Percentiles rank a stretch among this genome's conserved stretches.
These are phyloP conservation scores for Debaryomyces nepalensis DNA, from an alignment of 1,139 yeast genomes.

Conservation along the genomic window DNA sequence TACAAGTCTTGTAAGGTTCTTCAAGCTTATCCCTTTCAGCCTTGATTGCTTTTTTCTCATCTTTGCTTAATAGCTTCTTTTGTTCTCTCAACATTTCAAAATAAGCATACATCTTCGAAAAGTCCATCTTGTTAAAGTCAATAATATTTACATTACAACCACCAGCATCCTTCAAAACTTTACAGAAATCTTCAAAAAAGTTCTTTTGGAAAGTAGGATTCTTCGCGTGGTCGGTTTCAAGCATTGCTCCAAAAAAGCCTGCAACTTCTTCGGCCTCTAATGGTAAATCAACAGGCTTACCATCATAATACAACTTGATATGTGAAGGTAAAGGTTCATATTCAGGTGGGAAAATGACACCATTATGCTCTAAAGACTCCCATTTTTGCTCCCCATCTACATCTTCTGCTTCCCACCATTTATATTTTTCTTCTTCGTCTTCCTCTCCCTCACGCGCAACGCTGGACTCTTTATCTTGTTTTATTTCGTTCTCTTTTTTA, in stretches of 20 bases:
- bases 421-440: constrained; percentile 67
- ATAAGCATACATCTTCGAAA: constrained; percentile 70
- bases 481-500: constrained; percentile 9
- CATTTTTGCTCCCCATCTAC: constrained; percentile 79
- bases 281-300: constrained; percentile 74
- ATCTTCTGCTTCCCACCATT: constrained; percentile 88
- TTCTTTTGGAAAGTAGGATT: constrained; percentile 87
- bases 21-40: constrained; percentile 75
- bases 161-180: constrained; percentile 70
- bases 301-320: constrained; percentile 77
- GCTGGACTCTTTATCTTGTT: constrained; percentile 6
- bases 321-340: constrained; percentile 86
- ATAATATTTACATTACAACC: constrained; percentile 62
- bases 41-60: constrained; percentile 75
- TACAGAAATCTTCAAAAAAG: constrained; percentile 77
- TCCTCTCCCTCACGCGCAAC: constrained; percentile 38
- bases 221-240: constrained; percentile 86
- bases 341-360: constrained; percentile 91
- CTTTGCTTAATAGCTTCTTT: constrained; percentile 66
- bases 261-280: constrained; percentile 94
- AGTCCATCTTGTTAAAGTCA: constrained; percentile 75
- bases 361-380: constrained; percentile 85
- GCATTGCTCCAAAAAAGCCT: constrained; percentile 88
- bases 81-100: constrained; percentile 74
- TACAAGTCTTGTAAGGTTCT: constrained; percentile 81